Conservation (phyloP, 441 rosid species). For the Iberis amara region DNA sequence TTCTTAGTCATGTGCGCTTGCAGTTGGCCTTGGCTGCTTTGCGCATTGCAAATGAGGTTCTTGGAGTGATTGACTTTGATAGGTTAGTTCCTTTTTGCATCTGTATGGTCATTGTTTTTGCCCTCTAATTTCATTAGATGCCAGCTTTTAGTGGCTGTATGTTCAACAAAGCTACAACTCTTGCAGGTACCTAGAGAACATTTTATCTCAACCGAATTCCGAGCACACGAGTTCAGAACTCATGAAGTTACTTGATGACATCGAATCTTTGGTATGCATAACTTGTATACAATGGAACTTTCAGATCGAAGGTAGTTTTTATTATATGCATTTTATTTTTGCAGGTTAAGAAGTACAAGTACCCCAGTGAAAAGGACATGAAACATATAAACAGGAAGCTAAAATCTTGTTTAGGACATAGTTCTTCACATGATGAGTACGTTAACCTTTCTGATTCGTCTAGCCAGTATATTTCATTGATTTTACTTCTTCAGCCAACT, state of each 20-base stretch:
- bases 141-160: constrained; percentile 6
- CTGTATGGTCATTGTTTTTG: constrained; percentile 4
- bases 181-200: constrained; percentile 55
- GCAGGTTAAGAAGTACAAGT: constrained; percentile 58
- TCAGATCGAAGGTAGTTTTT: constrained; percentile 1
- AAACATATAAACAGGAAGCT: constrained; percentile 86
- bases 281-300: constrained; percentile 5
- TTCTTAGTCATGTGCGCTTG: constrained; percentile 20
- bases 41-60: constrained; percentile 53
- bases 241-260: constrained; percentile 41
- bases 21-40: constrained; percentile 91
- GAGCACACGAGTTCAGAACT: constrained; percentile 49
- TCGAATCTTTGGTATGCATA: constrained; percentile 54
- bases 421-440: constrained; percentile 80
- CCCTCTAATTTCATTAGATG: constrained; percentile 1
- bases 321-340: not conserved
- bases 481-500: not conserved
- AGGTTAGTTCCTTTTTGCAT: constrained; percentile 39
- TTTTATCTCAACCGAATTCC: constrained; percentile 52
- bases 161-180: constrained; percentile 4
- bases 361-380: constrained; percentile 91
- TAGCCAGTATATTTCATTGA: constrained; percentile 1
- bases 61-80: constrained; percentile 55
- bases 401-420: constrained; percentile 83
- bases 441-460: constrained; percentile 13